A percentile compares a stretch with the other conserved stretches of the same genome.
These are phyloP conservation scores for Williopsis jadinii DNA, from an alignment of 1,139 yeast species.

Conservation along the genomic window DNA sequence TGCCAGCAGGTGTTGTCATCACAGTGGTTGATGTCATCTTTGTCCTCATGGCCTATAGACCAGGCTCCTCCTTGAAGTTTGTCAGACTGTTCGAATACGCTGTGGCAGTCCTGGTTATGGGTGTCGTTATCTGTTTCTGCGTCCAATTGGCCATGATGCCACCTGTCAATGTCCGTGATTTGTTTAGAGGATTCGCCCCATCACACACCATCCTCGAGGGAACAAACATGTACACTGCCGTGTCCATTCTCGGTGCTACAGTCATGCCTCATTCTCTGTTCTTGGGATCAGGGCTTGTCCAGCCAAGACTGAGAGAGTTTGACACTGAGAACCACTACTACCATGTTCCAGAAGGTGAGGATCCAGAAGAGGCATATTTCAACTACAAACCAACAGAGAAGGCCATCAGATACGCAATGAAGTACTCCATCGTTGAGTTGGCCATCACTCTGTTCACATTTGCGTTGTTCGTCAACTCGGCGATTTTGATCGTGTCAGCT, in stretches of 20 bases:
- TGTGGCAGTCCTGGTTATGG: conserved; percentile 60
- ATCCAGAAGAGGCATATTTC: conserved; percentile 19
- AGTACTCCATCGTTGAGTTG: conserved; percentile 60
- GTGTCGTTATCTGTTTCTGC: conserved; percentile 67
- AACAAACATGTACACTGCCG: conserved; percentile 63
- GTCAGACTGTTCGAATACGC: conserved; percentile 59
- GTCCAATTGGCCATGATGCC: conserved; percentile 56
- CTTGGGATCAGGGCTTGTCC: conserved; percentile 69
- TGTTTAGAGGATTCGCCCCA: conserved; percentile 70
- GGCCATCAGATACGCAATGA: conserved; percentile 61
- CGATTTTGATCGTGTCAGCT: conserved; percentile 72
- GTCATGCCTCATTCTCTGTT: conserved; percentile 80
- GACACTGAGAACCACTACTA: conserved; percentile 43
- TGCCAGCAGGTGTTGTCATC: conserved; percentile 72
- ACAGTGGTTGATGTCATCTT: conserved; percentile 68
- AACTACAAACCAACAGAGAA: conserved; percentile 55
- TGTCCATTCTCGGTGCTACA: conserved; percentile 75
- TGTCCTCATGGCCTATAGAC: conserved; percentile 68
- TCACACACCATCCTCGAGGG: conserved; percentile 54
- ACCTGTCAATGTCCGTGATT: conserved; percentile 35
- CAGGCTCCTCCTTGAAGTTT: conserved; percentile 59
- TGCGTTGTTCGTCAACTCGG: conserved; percentile 73
- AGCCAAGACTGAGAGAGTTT: conserved; percentile 59
- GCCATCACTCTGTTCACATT: conserved; percentile 61
- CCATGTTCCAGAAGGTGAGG: conserved; percentile 19